These are phyloP conservation scores for Alliaria petiolata DNA, from an alignment of 345 rosid species.

Conservation along the genomic window DNA sequence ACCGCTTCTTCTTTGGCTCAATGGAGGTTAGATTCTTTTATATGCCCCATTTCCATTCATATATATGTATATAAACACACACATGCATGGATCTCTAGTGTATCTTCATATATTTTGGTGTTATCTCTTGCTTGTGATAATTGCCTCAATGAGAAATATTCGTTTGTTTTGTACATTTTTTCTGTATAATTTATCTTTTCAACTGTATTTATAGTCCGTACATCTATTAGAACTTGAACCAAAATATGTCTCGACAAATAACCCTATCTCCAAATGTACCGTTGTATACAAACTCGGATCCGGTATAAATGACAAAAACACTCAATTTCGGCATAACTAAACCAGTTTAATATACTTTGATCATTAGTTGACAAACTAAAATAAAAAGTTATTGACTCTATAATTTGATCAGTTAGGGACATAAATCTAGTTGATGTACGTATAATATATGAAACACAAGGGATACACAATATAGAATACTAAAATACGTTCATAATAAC, in stretches of 20 bases:
- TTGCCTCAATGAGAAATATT: not conserved
- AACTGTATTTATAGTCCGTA: not conserved
- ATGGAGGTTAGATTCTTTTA: slow-evolving; percentile 66
- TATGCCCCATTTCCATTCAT: not conserved
- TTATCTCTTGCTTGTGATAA: not conserved
- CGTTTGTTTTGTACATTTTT: not conserved
- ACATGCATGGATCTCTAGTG: no score
- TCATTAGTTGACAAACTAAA: not conserved
- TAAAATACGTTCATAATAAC: no score
- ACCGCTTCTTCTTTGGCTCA: slow-evolving; percentile 96
- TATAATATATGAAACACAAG: no score
- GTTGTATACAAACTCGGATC: not conserved
- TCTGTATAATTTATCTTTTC: not conserved
- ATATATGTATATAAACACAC: not conserved
- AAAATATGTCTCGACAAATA: not conserved
- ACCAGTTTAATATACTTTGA: not conserved
- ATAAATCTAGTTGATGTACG: not conserved
- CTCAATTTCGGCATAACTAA: not conserved
- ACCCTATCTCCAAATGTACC: not conserved
- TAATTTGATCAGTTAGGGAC: not conserved
- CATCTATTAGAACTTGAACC: not conserved
- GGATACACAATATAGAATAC: no score
- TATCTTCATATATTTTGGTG: not conserved
- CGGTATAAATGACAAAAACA: not conserved
- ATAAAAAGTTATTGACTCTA: not conserved